Evolutionary conservation across 192 early-diverging fungal genomes (phyloP).

Genomic region (Podila horticola): DNA sequence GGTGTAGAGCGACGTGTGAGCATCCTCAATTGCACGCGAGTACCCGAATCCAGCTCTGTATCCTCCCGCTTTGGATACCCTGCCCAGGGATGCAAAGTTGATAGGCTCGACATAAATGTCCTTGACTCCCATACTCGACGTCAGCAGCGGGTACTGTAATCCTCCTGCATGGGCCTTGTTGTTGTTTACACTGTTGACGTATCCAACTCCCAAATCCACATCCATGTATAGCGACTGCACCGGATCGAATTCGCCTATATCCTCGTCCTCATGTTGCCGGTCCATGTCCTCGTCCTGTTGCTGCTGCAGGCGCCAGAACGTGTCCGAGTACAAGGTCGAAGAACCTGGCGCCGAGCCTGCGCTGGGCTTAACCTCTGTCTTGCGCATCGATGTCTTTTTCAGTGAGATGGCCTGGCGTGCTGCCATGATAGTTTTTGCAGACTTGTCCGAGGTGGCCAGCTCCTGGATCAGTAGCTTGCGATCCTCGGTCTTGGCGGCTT

Average conservation of each 20-base stretch:
- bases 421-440: constrained; percentile 56
- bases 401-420: constrained; percentile 54
- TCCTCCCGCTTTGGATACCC: constrained; percentile 39
- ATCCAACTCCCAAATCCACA: constrained; percentile 46
- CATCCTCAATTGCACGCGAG: constrained; percentile 40
- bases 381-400: constrained; percentile 61
- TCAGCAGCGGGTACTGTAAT: constrained; percentile 36
- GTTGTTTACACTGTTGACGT: constrained; percentile 51
- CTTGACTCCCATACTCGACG: constrained; percentile 46
- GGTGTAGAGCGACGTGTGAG: constrained; percentile 29
- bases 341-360: not conserved
- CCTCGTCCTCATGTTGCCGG: constrained; percentile 37
- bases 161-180: constrained; percentile 53
- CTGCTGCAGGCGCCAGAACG: constrained; percentile 37
- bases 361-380: constrained; percentile 37
- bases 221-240: constrained; percentile 48
- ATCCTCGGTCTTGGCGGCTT: constrained; percentile 69
- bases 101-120: constrained; percentile 34
- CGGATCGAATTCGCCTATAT: constrained; percentile 31
- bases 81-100: constrained; percentile 16
- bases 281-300: constrained; percentile 28
- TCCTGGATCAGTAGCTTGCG: constrained; percentile 79
- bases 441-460: constrained; percentile 66
- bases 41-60: constrained; percentile 44
- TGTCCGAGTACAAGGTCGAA: constrained; percentile 28